phyloP scores from a whole-genome alignment of 179 eudicot genomes.

The Silene noctiflora region DNA sequence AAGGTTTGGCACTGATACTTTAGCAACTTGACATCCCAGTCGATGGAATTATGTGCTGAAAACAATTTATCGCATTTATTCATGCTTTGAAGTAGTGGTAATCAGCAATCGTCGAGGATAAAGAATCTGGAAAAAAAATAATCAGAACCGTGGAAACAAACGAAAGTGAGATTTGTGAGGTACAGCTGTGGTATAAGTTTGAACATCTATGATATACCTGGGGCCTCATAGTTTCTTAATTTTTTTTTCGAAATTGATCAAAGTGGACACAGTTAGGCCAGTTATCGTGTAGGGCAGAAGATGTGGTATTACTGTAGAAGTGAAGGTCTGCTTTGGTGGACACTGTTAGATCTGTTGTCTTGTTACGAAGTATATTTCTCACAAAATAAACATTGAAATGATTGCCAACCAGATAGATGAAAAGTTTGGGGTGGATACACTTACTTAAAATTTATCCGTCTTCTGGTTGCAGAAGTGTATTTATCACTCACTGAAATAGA shows the following conservation, averaged over 20 bases:
- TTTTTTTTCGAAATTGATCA: not conserved
- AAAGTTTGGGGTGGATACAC: not conserved
- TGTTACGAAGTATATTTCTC: not conserved
- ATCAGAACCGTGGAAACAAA: not conserved
- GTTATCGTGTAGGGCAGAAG: not conserved
- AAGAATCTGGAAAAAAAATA: not conserved
- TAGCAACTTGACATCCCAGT: slow-evolving; percentile 8
- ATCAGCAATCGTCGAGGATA: not conserved
- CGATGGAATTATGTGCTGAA: not conserved
- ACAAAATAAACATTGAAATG: not conserved
- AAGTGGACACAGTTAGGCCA: not conserved
- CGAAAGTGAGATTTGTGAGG: not conserved
- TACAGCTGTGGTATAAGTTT: not conserved
- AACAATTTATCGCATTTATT: not conserved
- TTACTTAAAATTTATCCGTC: not conserved
- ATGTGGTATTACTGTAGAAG: not conserved
- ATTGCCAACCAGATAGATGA: not conserved
- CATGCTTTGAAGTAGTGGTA: not conserved
- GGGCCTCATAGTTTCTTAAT: not conserved
- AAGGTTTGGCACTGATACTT: slow-evolving; percentile 45
- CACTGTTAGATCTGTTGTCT: not conserved
- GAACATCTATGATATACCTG: not conserved
- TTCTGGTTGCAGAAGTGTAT: not conserved
- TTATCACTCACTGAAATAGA: not conserved
- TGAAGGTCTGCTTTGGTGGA: not conserved